Evolutionary conservation across 768 basidiomycete genomes (phyloP).

Genomic region (Cystofilobasidium ferigula): DNA sequence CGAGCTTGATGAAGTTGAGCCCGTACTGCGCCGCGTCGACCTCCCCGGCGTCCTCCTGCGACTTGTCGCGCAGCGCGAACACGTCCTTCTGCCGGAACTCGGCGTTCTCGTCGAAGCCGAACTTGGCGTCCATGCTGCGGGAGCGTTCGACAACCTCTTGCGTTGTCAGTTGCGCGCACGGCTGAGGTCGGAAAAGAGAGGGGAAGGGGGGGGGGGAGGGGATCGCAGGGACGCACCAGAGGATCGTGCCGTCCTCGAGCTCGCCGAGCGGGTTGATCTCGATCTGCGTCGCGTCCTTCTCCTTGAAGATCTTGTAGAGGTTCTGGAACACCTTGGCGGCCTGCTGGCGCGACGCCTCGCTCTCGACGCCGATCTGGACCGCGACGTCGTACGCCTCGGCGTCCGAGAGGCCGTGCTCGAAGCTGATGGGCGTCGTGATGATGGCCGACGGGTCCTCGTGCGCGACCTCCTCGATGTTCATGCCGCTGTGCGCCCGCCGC

Average conservation of each 20-base stretch:
- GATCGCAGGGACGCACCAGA: slow-evolving; percentile 53
- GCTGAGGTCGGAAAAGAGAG: too few species aligned
- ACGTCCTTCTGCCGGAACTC: slow-evolving; percentile 92
- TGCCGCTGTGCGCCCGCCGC: slow-evolving; percentile 48
- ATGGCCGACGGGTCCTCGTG: slow-evolving; percentile 88
- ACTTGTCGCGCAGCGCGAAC: slow-evolving; percentile 75
- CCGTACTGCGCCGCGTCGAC: slow-evolving; percentile 79
- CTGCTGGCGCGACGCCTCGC: slow-evolving; percentile 52
- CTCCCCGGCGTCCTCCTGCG: slow-evolving; percentile 94
- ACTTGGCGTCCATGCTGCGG: slow-evolving; percentile 95
- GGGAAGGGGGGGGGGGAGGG: background rate
- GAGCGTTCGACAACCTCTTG: background rate
- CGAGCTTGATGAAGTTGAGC: slow-evolving; percentile 49
- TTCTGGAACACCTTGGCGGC: slow-evolving; percentile 90
- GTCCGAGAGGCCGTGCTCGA: slow-evolving; percentile 65
- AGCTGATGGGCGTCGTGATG: slow-evolving; percentile 85
- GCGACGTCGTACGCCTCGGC: slow-evolving; percentile 64
- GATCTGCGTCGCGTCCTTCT: slow-evolving; percentile 97
- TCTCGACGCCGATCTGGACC: slow-evolving; percentile 79
- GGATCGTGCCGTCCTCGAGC: slow-evolving; percentile 76
- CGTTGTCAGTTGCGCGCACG: background rate
- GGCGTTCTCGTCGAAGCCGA: slow-evolving; percentile 99
- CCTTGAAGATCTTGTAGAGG: slow-evolving; percentile 92
- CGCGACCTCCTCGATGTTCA: slow-evolving; percentile 99
- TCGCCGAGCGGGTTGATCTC: slow-evolving; percentile 98